phyloP scores from a whole-genome alignment of 352 stramenopile genomes.

The Globisporangium okanoganense region DNA sequence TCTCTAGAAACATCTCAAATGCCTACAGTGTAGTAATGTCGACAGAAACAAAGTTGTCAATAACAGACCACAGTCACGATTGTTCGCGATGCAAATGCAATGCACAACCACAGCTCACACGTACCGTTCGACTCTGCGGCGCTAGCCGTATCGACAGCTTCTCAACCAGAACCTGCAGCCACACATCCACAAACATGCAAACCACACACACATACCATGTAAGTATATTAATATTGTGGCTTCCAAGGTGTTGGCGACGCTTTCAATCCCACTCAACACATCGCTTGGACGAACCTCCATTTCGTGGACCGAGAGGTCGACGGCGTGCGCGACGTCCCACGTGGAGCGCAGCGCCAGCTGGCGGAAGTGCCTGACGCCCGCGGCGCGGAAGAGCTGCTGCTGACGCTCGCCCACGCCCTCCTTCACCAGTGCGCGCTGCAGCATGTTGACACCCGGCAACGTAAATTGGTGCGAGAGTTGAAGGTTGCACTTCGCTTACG shows the following conservation, averaged over 20 bases:
- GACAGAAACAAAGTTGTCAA: neutral
- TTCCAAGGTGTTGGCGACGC: no score
- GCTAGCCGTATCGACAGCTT: constrained; percentile 57
- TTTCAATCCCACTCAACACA: neutral
- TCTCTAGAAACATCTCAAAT: constrained; percentile 78
- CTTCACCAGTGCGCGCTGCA: constrained; percentile 48
- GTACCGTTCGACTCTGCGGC: constrained; percentile 36
- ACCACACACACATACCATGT: no score
- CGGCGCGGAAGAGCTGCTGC: constrained; percentile 37
- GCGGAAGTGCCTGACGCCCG: constrained; percentile 48
- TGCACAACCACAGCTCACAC: neutral
- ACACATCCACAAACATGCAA: neutral
- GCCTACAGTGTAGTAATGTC: constrained; percentile 25
- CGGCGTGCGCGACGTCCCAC: constrained; percentile 60
- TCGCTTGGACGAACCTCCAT: constrained; percentile 29
- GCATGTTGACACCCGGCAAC: constrained; percentile 27
- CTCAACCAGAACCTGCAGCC: constrained; percentile 38
- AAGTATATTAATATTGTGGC: no score
- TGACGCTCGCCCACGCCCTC: constrained; percentile 51
- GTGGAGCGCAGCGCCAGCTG: constrained; percentile 49
- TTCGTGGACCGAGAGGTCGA: constrained; percentile 61
- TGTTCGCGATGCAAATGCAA: neutral
- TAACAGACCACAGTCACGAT: neutral
- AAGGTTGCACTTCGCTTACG: neutral
- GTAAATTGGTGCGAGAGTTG: neutral